phyloP scores from a whole-genome alignment of 1,284 basidiomycete species.

The Exobasidium rhododendri region DNA sequence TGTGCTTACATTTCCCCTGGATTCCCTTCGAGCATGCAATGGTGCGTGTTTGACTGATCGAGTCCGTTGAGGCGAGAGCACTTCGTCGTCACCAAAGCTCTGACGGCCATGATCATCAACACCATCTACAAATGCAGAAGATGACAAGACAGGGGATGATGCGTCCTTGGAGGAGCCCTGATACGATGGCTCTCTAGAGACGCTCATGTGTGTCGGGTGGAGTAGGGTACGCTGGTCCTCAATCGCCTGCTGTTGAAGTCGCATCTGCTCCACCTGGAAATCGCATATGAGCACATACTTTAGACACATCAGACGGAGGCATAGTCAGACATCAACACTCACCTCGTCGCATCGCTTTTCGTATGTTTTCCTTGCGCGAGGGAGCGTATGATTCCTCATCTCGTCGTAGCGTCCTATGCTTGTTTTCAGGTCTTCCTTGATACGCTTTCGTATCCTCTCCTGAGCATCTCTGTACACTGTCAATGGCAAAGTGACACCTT shows the following conservation, averaged over 20 bases:
- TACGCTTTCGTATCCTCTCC: conserved; percentile 35
- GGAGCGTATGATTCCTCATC: conserved; percentile 40
- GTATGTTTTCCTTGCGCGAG: conserved; percentile 39
- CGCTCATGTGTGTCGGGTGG: neutral
- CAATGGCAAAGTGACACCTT: conserved; percentile 37
- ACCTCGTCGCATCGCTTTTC: conserved; percentile 48
- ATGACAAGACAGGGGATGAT: neutral
- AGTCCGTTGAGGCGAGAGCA: neutral
- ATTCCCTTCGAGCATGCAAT: neutral
- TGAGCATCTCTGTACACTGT: conserved; percentile 45
- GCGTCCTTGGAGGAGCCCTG: neutral
- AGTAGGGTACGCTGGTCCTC: conserved; percentile 48
- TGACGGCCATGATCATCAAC: neutral
- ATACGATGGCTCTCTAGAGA: neutral
- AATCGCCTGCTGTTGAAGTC: conserved; percentile 45
- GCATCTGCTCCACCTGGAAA: conserved; percentile 31
- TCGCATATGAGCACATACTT: neutral
- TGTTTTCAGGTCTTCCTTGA: conserved; percentile 43
- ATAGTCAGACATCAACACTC: too few species aligned
- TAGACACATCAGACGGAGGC: neutral
- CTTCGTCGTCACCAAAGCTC: neutral
- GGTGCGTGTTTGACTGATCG: neutral
- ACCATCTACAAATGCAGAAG: neutral
- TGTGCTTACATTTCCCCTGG: neutral
- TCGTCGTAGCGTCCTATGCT: conserved; percentile 45